phyloP scores from a whole-genome alignment of 352 stramenopile genomes.

The Aphanomyces euteiches region DNA sequence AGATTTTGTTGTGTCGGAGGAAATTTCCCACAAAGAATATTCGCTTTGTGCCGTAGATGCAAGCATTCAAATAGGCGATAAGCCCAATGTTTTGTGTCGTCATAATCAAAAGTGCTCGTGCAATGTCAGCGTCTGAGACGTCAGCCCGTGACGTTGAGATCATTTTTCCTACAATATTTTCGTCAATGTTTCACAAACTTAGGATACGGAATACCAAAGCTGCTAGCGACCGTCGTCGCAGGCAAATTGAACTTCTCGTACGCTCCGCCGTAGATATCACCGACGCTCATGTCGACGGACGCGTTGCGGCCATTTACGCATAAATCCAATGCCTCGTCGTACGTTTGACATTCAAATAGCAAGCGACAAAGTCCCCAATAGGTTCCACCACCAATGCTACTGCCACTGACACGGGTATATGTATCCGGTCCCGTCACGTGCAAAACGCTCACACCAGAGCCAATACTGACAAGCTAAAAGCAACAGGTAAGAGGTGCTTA shows the following conservation, averaged over 20 bases:
- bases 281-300: conserved; percentile 96
- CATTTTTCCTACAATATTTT: conserved; percentile 50
- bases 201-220: conserved; percentile 89
- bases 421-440: conserved; percentile 90
- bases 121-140: conserved; percentile 94
- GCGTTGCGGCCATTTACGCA: conserved; percentile 75
- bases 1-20: conserved; percentile 97
- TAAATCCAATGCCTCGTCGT: conserved; percentile 80
- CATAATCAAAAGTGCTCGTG: conserved; percentile 96
- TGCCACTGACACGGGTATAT: conserved; percentile 97
- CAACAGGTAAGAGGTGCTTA: background rate
- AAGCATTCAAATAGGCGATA: conserved; percentile 97
- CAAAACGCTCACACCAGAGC: conserved; percentile 96
- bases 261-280: conserved; percentile 98
- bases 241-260: conserved; percentile 93
- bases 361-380: conserved; percentile 98
- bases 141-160: conserved; percentile 56
- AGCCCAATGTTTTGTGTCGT: conserved; percentile 98
- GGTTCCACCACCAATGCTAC: conserved; percentile 96
- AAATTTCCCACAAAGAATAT: conserved; percentile 99
- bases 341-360: conserved; percentile 85
- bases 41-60: conserved; percentile 93
- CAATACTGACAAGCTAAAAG: conserved; percentile 94
- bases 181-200: conserved; percentile 39
- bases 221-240: conserved; percentile 92